These are phyloP conservation scores for peach (Prunus persica) DNA, from an alignment of 306 rosid genomes.

Conservation along the genomic window DNA sequence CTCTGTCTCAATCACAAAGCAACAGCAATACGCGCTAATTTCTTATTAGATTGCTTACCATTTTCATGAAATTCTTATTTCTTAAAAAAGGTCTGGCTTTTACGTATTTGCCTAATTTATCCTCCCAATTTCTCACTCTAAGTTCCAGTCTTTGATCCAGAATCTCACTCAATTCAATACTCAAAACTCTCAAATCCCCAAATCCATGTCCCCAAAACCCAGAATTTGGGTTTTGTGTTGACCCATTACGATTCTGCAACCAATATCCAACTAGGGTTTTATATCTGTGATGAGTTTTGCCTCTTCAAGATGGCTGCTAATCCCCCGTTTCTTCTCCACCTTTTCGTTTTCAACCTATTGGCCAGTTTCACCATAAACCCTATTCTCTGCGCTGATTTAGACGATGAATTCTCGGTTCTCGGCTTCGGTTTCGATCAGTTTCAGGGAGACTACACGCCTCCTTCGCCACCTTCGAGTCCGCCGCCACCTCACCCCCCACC, in stretches of 20 bases:
- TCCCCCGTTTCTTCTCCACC: slow-evolving; percentile 19
- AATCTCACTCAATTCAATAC: neutral
- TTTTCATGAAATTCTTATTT: neutral
- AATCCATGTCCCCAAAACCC: neutral
- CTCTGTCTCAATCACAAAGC: slow-evolving; percentile 11
- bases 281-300: slow-evolving; percentile 37
- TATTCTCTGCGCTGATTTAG: slow-evolving; percentile 14
- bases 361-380: slow-evolving; percentile 24
- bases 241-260: neutral
- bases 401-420: slow-evolving; percentile 50
- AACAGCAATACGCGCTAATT: neutral
- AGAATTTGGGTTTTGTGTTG: neutral
- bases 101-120: neutral
- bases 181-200: neutral
- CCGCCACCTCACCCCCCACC: slow-evolving; percentile 85
- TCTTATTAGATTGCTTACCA: neutral
- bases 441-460: slow-evolving; percentile 75
- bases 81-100: neutral
- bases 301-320: slow-evolving; percentile 52
- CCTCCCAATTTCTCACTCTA: neutral
- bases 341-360: slow-evolving; percentile 17
- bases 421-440: slow-evolving; percentile 41
- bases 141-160: slow-evolving; percentile 11
- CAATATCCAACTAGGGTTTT: slow-evolving; percentile 2
- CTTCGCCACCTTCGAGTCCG: slow-evolving; percentile 81